Evolutionary conservation across 306 rosid species (phyloP).

Genomic region (Dryas octopetala): DNA sequence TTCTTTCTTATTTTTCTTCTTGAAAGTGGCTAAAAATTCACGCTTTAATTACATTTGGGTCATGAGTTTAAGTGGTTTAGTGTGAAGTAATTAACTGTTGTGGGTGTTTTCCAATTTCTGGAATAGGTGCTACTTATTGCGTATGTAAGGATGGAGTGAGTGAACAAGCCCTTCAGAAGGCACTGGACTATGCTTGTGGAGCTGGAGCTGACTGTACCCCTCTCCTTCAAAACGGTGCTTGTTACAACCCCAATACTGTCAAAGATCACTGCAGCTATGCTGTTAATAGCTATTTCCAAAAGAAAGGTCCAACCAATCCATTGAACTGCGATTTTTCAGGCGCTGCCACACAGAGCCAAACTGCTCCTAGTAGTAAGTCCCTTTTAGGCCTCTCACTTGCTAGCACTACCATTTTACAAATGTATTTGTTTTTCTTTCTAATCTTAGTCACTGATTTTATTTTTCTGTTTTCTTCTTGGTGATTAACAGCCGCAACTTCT

Average conservation of each 20-base stretch:
- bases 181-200: conserved; percentile 94
- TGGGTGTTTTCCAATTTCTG: neutral
- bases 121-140: conserved; percentile 71
- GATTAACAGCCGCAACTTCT: conserved; percentile 61
- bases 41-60: neutral
- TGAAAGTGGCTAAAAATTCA: neutral
- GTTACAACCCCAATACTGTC: conserved; percentile 78
- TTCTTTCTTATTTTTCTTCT: neutral
- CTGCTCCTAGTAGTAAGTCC: conserved; percentile 55
- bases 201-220: conserved; percentile 87
- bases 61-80: conserved; percentile 21
- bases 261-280: conserved; percentile 91
- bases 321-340: conserved; percentile 86
- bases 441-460: conserved; percentile 20
- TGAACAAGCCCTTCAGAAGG: conserved; percentile 70
- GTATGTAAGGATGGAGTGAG: conserved; percentile 75
- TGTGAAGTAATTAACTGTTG: conserved; percentile 18
- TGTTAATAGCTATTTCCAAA: conserved; percentile 88
- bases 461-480: conserved; percentile 2
- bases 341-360: conserved; percentile 41
- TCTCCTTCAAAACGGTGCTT: conserved; percentile 62
- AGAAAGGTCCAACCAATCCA: conserved; percentile 46
- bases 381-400: neutral
- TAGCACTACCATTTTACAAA: neutral
- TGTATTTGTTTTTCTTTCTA: neutral